These are phyloP conservation scores for Podospora comata DNA, from an alignment of 495 filamentous ascomycete species.

Conservation along the genomic window DNA sequence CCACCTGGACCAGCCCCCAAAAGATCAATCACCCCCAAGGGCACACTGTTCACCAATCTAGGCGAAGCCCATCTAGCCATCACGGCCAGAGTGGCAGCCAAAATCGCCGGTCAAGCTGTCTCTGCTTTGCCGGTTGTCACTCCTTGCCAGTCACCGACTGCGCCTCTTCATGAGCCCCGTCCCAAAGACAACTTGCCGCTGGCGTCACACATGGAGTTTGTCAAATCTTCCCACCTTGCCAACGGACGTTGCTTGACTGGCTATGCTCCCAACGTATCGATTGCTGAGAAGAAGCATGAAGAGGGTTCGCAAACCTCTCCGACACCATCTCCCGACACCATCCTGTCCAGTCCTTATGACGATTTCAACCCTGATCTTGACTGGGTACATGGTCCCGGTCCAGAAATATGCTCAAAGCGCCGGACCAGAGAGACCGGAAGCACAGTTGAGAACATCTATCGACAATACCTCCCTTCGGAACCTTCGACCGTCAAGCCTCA, in stretches of 20 bases:
- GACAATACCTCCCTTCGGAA: slow-evolving; percentile 25
- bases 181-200: slow-evolving; percentile 7
- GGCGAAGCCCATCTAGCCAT: slow-evolving; percentile 31
- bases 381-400: slow-evolving; percentile 2
- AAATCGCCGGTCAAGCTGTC: slow-evolving; percentile 9
- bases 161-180: not conserved
- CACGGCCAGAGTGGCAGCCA: slow-evolving; percentile 20
- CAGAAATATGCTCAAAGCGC: slow-evolving; percentile 4
- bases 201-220: slow-evolving; percentile 16
- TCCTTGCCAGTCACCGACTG: not conserved
- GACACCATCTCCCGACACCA: not conserved
- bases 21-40: slow-evolving; percentile 24
- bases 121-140: slow-evolving; percentile 12
- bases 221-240: not conserved
- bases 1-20: not conserved
- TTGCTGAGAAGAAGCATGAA: not conserved
- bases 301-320: not conserved
- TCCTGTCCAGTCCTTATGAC: not conserved
- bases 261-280: not conserved
- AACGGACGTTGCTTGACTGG: slow-evolving; percentile 21
- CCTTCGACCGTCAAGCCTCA: slow-evolving; percentile 7
- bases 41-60: slow-evolving; percentile 25
- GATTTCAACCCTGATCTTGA: slow-evolving; percentile 5
- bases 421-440: slow-evolving; percentile 23
- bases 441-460: slow-evolving; percentile 34